Percentiles rank a stretch among this genome's conserved stretches.
Evolutionary conservation across 352 stramenopile species (phyloP).

Genomic region (Pythium phragmitis): DNA sequence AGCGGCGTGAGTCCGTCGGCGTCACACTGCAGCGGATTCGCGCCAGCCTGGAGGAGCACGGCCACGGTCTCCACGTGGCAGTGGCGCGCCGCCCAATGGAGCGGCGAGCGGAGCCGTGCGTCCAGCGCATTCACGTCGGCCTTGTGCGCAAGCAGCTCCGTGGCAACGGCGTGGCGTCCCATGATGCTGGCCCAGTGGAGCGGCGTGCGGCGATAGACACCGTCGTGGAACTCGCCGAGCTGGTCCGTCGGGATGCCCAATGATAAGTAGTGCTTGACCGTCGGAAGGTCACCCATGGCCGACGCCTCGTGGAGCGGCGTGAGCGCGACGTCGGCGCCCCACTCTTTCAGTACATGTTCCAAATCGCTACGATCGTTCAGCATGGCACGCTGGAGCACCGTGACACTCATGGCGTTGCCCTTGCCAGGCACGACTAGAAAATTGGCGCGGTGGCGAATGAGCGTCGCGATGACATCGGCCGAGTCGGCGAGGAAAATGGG

Average conservation of each 20-base stretch:
- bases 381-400: conserved; percentile 67
- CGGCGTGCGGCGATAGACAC: conserved; percentile 56
- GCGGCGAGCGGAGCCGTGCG: conserved; percentile 37
- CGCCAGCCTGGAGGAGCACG: conserved; percentile 48
- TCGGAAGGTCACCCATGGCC: conserved; percentile 50
- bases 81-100: conserved; percentile 79
- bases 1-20: conserved; percentile 65
- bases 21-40: conserved; percentile 54
- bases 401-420: conserved; percentile 63
- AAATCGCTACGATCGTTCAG: conserved; percentile 60
- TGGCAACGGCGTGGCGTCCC: conserved; percentile 51
- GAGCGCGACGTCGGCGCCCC: conserved; percentile 73
- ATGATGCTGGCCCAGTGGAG: conserved; percentile 80
- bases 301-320: conserved; percentile 73
- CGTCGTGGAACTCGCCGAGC: conserved; percentile 70
- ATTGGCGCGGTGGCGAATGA: conserved; percentile 68
- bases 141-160: conserved; percentile 35
- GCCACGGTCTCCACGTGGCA: conserved; percentile 59
- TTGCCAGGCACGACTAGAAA: conserved; percentile 64
- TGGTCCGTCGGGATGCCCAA: conserved; percentile 55
- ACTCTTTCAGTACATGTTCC: conserved; percentile 59
- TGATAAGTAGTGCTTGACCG: conserved; percentile 53
- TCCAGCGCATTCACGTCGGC: background rate
- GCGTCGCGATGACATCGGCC: conserved; percentile 59
- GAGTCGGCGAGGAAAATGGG: conserved; percentile 75